A percentile compares a stretch with the other conserved stretches of the same genome.
phyloP scores from a whole-genome alignment of 129 eudicot species.

The Centella asiatica region DNA sequence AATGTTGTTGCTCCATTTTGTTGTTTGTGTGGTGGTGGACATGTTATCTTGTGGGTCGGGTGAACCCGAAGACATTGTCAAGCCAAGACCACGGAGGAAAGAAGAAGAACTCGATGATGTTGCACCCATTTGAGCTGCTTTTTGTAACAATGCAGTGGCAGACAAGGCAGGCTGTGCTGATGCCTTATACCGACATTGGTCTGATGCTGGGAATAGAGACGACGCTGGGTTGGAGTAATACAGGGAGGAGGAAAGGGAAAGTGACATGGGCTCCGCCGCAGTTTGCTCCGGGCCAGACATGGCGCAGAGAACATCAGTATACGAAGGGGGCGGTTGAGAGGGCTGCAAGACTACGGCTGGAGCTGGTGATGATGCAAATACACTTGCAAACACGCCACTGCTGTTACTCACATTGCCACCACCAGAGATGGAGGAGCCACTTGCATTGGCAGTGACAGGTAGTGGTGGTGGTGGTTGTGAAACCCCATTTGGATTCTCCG shows the following conservation, averaged over 20 bases:
- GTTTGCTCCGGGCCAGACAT: constrained; percentile 22
- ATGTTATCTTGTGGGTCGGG: constrained; percentile 18
- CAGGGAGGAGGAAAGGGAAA: constrained; percentile 58
- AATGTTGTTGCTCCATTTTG: constrained; percentile 23
- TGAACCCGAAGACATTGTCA: constrained; percentile 27
- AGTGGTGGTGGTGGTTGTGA: constrained; percentile 15
- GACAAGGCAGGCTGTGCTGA: constrained; percentile 56
- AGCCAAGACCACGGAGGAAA: constrained; percentile 59
- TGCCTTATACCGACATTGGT: constrained; percentile 30
- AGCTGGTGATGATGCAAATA: constrained; percentile 41
- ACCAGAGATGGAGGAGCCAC: constrained; percentile 31
- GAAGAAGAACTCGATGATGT: constrained; percentile 53
- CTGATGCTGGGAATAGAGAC: constrained; percentile 34
- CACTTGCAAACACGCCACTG: constrained; percentile 47
- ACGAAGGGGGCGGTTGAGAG: constrained; percentile 40
- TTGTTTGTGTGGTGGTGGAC: constrained; percentile 5
- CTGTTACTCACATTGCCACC: constrained; percentile 22
- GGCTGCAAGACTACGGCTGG: constrained; percentile 19
- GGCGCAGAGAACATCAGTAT: constrained; percentile 31
- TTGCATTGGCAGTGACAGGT: constrained; percentile 15
- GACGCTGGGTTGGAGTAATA: constrained; percentile 36
- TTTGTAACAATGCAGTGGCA: constrained; percentile 78
- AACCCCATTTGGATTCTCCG: constrained; percentile 38
- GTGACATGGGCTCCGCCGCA: constrained; percentile 49
- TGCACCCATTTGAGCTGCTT: constrained; percentile 86